Conservation (phyloP, 2,329 filamentous ascomycete species). For the Bipolaris bicolor region DNA sequence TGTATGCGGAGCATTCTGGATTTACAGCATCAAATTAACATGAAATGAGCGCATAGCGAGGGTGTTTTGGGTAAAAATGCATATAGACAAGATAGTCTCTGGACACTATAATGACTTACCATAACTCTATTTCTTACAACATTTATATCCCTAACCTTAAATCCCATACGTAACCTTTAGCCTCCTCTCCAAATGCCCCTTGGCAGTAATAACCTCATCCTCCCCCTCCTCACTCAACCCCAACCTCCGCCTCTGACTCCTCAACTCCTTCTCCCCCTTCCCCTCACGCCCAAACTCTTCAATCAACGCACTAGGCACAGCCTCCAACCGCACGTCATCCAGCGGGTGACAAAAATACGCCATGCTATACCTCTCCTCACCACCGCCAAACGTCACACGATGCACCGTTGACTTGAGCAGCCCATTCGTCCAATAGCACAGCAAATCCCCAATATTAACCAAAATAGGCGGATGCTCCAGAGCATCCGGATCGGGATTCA, state of each 20-base stretch:
- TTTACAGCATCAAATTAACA: constrained; percentile 7
- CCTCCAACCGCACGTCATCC: constrained; percentile 60
- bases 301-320: constrained; percentile 62
- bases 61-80: constrained; percentile 14
- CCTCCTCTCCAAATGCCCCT: constrained; percentile 63
- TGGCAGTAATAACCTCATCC: constrained; percentile 60
- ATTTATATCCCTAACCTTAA: not conserved
- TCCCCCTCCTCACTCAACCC: constrained; percentile 48
- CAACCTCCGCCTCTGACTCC: constrained; percentile 50
- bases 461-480: constrained; percentile 54
- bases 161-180: constrained; percentile 65
- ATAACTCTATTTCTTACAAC: not conserved
- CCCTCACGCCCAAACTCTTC: constrained; percentile 43
- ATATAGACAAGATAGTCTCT: not conserved
- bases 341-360: constrained; percentile 69
- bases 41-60: constrained; percentile 22
- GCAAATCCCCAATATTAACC: constrained; percentile 74
- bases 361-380: constrained; percentile 61
- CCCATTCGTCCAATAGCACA: constrained; percentile 90
- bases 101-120: not conserved
- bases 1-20: constrained; percentile 2
- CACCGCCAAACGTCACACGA: constrained; percentile 73
- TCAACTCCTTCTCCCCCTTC: constrained; percentile 38
- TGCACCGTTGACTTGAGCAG: constrained; percentile 88
- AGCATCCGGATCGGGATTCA: constrained; percentile 64